phyloP scores from a whole-genome alignment of 1,139 yeast species.

The Ashbya aceris region DNA sequence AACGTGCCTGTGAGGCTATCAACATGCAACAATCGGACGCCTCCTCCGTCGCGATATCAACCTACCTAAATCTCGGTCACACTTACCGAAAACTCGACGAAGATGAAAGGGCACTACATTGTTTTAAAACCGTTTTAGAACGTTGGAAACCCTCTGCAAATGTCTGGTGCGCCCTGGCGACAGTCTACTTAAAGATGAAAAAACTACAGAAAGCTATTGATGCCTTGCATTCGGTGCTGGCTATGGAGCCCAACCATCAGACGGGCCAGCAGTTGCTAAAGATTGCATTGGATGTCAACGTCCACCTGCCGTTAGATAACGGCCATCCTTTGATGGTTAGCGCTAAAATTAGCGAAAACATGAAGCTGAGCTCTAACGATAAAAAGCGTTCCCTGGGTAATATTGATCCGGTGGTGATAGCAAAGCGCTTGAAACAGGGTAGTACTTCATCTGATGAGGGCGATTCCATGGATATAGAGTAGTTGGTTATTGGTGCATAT shows the following conservation, averaged over 20 bases:
- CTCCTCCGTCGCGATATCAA: constrained; percentile 68
- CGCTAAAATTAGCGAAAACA: constrained; percentile 18
- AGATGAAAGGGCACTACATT: constrained; percentile 57
- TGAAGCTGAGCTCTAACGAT: constrained; percentile 8
- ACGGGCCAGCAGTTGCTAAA: constrained; percentile 74
- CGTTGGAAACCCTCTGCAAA: constrained; percentile 66
- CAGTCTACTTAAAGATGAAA: constrained; percentile 66
- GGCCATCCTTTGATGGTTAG: constrained; percentile 28
- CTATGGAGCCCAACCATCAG: constrained; percentile 71
- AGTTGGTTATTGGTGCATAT: background rate
- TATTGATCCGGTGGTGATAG: constrained; percentile 21
- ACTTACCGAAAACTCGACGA: constrained; percentile 66
- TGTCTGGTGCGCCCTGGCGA: constrained; percentile 74
- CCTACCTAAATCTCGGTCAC: constrained; percentile 70
- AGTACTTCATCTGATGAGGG: constrained; percentile 47
- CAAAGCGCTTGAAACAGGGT: constrained; percentile 39
- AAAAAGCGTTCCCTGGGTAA: constrained; percentile 17
- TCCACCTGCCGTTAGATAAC: constrained; percentile 22
- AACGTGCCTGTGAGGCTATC: constrained; percentile 66
- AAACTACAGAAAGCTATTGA: constrained; percentile 61
- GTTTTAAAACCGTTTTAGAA: constrained; percentile 68
- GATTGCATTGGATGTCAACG: constrained; percentile 69
- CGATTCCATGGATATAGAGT: constrained; percentile 54
- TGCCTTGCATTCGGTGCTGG: constrained; percentile 70
- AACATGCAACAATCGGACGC: constrained; percentile 66